Evolutionary conservation across 768 basidiomycete species (phyloP).

Genomic region (Pleurotus citrinopileatus): DNA sequence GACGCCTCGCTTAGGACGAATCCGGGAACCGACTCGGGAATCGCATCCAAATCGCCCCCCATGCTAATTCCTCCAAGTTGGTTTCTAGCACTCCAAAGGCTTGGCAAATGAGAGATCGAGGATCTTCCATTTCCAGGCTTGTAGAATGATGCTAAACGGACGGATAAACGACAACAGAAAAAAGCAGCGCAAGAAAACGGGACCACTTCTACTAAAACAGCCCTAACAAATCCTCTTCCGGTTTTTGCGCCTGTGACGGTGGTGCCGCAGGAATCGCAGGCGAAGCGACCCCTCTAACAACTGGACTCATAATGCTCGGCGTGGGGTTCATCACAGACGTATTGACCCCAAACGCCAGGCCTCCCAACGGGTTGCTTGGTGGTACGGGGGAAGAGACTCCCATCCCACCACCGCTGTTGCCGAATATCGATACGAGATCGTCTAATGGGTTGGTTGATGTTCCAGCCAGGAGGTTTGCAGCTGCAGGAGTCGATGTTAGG

Average conservation of each 20-base stretch:
- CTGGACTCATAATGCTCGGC: not conserved
- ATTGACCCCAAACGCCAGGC: conserved; percentile 19
- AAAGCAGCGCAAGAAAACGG: too few relatives aligned
- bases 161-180: too few relatives aligned
- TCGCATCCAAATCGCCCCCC: too few relatives aligned
- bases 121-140: too few relatives aligned
- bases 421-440: conserved; percentile 92
- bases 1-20: too few relatives aligned
- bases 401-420: conserved; percentile 36
- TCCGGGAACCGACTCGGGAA: too few relatives aligned
- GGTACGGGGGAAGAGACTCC: conserved; percentile 19
- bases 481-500: conserved; percentile 67
- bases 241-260: conserved; percentile 25
- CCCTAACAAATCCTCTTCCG: conserved; percentile 49
- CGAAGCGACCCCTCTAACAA: conserved; percentile 1
- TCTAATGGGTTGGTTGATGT: conserved; percentile 89
- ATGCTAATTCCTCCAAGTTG: too few relatives aligned
- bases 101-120: too few relatives aligned
- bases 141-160: too few relatives aligned
- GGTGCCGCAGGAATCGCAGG: conserved; percentile 16
- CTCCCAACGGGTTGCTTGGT: conserved; percentile 14
- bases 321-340: conserved; percentile 7
- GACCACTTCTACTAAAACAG: conserved; percentile 50
- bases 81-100: too few relatives aligned
- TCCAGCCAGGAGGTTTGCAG: conserved; percentile 70